These are phyloP conservation scores for Pseudogymnoascus sp. DNA, from an alignment of 2,329 filamentous ascomycete genomes.

Conservation along the genomic window DNA sequence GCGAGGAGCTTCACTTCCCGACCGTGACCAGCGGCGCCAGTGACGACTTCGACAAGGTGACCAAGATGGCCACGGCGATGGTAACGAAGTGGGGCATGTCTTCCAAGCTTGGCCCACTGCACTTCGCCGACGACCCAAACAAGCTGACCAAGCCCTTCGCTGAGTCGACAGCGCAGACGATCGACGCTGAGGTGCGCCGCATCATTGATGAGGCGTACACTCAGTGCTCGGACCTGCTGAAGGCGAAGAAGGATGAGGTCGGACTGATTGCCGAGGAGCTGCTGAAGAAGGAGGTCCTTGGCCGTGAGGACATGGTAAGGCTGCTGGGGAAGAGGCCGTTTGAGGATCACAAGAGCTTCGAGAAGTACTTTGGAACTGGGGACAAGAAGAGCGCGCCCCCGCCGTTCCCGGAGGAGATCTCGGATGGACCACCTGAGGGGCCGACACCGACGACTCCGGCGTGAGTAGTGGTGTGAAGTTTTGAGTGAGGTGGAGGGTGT, in stretches of 20 bases:
- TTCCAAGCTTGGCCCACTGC: conserved; percentile 81
- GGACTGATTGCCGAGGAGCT: conserved; percentile 89
- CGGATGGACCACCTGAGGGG: neutral
- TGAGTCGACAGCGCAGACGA: conserved; percentile 84
- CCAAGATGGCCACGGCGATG: conserved; percentile 91
- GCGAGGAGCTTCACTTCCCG: conserved; percentile 92
- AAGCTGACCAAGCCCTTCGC: conserved; percentile 91
- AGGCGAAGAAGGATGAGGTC: conserved; percentile 79
- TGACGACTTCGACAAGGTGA: conserved; percentile 98
- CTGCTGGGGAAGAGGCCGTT: conserved; percentile 79
- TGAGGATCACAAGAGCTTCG: conserved; percentile 75
- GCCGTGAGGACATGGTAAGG: conserved; percentile 84
- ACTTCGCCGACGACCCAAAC: conserved; percentile 78
- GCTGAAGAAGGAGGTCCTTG: conserved; percentile 81
- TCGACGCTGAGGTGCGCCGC: conserved; percentile 82
- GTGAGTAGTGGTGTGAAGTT: neutral
- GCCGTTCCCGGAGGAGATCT: conserved; percentile 26
- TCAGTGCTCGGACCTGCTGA: conserved; percentile 76
- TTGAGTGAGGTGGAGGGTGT: neutral
- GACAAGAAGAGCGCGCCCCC: conserved; percentile 51
- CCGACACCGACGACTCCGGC: neutral
- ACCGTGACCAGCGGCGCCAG: conserved; percentile 91
- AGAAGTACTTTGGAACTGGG: conserved; percentile 77
- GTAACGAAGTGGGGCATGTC: conserved; percentile 99
- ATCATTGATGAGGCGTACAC: conserved; percentile 91